These are phyloP conservation scores for Pneumocystis canis DNA, from an alignment of 1,139 yeast species.

Conservation along the genomic window DNA sequence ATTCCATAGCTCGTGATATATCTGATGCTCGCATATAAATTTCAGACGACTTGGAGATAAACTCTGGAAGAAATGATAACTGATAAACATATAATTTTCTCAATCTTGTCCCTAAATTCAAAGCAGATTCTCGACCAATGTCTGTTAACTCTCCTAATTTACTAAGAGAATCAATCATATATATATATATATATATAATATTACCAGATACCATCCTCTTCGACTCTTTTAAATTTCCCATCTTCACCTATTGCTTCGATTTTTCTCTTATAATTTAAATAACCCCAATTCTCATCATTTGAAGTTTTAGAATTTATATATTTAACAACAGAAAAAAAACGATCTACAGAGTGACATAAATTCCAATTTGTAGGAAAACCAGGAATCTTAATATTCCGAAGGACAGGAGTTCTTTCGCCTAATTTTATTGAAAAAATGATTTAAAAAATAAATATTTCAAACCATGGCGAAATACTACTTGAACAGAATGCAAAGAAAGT, in stretches of 20 bases:
- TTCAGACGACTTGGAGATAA: slow-evolving; percentile 9
- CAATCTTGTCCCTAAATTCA: slow-evolving; percentile 15
- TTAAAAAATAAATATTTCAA: neutral
- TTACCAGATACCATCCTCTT: slow-evolving; percentile 8
- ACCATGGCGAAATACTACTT: slow-evolving; percentile 17
- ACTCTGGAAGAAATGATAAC: slow-evolving; percentile 14
- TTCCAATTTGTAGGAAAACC: slow-evolving; percentile 17
- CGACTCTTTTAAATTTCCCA: neutral
- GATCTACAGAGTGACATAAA: slow-evolving; percentile 15
- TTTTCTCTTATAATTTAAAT: slow-evolving; percentile 4
- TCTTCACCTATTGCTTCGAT: slow-evolving; percentile 4
- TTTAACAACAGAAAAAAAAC: slow-evolving; percentile 10
- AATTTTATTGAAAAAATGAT: neutral
- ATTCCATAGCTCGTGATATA: slow-evolving; percentile 16
- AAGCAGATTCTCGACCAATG: slow-evolving; percentile 16
- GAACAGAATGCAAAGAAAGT: slow-evolving; percentile 12
- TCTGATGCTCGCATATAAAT: slow-evolving; percentile 17
- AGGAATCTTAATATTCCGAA: slow-evolving; percentile 16
- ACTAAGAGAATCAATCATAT: slow-evolving; percentile 1
- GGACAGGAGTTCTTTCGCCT: slow-evolving; percentile 18
- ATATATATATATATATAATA: neutral
- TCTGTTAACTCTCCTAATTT: slow-evolving; percentile 18
- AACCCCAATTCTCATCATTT: slow-evolving; percentile 4
- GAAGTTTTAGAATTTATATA: neutral
- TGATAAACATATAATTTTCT: slow-evolving; percentile 16